A percentile compares a stretch with the other conserved stretches of the same genome.
phyloP scores from a whole-genome alignment of 2,329 filamentous ascomycete genomes.

The Amesomyces nigricolor region DNA sequence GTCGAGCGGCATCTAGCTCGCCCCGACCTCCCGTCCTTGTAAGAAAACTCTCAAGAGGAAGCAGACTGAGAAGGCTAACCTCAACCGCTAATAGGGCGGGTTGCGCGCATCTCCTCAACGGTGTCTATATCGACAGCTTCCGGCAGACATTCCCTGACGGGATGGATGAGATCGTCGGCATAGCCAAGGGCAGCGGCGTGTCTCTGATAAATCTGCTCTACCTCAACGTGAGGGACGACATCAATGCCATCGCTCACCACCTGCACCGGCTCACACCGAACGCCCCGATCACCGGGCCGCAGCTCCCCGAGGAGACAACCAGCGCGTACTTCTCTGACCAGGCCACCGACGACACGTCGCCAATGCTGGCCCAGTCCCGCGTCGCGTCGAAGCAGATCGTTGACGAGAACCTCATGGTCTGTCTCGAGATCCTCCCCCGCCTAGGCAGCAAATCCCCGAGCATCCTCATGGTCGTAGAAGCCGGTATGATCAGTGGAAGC shows the following conservation, averaged over 20 bases:
- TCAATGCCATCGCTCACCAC: background rate
- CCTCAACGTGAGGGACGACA: constrained; percentile 9
- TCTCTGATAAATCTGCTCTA: background rate
- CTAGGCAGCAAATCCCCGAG: constrained; percentile 19
- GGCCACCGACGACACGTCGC: constrained; percentile 6
- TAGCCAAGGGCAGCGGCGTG: background rate
- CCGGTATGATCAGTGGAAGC: constrained; percentile 27
- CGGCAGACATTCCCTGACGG: background rate
- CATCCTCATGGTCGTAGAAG: constrained; percentile 29
- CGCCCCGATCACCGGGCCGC: background rate
- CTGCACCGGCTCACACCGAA: background rate
- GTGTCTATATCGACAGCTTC: background rate
- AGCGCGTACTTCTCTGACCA: constrained; percentile 15
- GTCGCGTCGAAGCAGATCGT: constrained; percentile 22
- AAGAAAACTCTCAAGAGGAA: background rate
- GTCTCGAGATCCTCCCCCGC: constrained; percentile 27
- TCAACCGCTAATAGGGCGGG: background rate
- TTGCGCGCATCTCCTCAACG: background rate
- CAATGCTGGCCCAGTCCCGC: constrained; percentile 19
- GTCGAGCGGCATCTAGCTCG: background rate
- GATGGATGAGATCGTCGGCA: constrained; percentile 3
- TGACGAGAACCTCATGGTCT: constrained; percentile 25
- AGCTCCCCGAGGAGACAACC: constrained; percentile 16
- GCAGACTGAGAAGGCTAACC: background rate
- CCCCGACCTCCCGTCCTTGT: background rate